These are phyloP conservation scores for Chimonanthus praecox DNA, from an alignment of 164 flowering plant species.

Conservation along the genomic window DNA sequence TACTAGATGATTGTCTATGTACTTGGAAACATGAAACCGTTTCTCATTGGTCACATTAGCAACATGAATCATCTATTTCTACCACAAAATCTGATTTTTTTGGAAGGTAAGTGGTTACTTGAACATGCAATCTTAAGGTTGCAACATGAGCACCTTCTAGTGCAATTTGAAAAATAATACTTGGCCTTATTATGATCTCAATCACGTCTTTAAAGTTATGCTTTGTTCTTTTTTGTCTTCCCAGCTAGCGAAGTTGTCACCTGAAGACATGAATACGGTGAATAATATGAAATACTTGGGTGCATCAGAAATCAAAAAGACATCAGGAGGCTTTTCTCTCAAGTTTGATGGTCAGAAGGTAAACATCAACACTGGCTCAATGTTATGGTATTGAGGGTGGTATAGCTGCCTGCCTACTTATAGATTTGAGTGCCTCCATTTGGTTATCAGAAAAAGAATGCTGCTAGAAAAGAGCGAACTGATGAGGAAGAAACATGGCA, in stretches of 20 bases:
- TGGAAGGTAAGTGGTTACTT: too few species aligned
- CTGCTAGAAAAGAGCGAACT: constrained; percentile 71
- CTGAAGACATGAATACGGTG: constrained; percentile 83
- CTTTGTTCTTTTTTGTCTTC: background rate
- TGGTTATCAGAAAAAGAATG: constrained; percentile 54
- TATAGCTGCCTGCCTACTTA: background rate
- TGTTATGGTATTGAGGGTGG: background rate
- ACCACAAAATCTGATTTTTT: too few species aligned
- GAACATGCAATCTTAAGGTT: too few species aligned
- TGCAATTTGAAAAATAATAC: too few species aligned
- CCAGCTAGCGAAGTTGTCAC: constrained; percentile 72
- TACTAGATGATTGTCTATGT: too few species aligned
- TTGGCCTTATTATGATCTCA: too few species aligned
- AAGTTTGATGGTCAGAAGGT: constrained; percentile 92
- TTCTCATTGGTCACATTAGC: too few species aligned
- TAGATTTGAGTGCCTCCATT: background rate
- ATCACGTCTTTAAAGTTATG: background rate
- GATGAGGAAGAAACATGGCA: constrained; percentile 84
- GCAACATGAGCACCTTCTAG: too few species aligned
- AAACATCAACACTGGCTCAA: constrained; percentile 7
- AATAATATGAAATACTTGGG: constrained; percentile 71
- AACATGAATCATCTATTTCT: too few species aligned
- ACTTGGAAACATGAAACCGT: too few species aligned
- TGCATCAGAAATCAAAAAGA: constrained; percentile 57
- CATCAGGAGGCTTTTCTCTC: constrained; percentile 60